Percentiles rank a stretch among this genome's conserved stretches.
Conservation (phyloP, 441 rosid genomes). For the Populus hybrid region DNA sequence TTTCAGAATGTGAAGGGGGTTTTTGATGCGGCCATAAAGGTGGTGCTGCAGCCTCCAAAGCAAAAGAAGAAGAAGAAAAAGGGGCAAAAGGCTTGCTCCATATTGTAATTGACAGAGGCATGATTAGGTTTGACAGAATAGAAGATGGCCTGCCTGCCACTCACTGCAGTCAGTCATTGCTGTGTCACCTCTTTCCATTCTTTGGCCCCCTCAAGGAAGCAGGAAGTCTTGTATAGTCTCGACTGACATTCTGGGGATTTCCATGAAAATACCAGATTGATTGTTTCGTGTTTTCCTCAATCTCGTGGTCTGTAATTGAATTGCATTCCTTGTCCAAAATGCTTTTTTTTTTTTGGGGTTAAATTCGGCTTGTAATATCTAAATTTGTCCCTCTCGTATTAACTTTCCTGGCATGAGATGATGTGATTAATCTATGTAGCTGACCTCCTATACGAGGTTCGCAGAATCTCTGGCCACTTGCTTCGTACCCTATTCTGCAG, state of each 20-base stretch:
- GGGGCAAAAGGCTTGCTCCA: slow-evolving; percentile 56
- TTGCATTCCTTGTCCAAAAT: slow-evolving; percentile 18
- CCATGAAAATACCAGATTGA: slow-evolving; percentile 25
- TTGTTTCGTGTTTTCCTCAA: slow-evolving; percentile 19
- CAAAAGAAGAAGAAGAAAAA: slow-evolving; percentile 79
- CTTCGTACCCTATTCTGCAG: not conserved
- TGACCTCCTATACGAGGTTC: not conserved
- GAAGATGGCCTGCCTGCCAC: slow-evolving; percentile 18
- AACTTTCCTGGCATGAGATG: not conserved
- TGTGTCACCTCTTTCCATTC: slow-evolving; percentile 2
- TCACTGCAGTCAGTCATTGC: slow-evolving; percentile 14
- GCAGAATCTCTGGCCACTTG: not conserved
- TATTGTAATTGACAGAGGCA: slow-evolving; percentile 49
- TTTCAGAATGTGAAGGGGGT: slow-evolving; percentile 82
- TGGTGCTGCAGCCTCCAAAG: slow-evolving; percentile 87
- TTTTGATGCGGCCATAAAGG: slow-evolving; percentile 82
- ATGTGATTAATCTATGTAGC: not conserved
- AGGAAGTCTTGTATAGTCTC: slow-evolving; percentile 32
- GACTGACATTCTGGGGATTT: slow-evolving; percentile 33
- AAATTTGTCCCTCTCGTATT: slow-evolving; percentile 1
- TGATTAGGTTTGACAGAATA: slow-evolving; percentile 28
- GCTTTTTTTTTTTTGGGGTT: not conserved
- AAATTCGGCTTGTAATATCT: not conserved
- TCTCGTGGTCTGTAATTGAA: slow-evolving; percentile 27
- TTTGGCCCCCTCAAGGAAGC: slow-evolving; percentile 12